Evolutionary conservation across 768 basidiomycete species (phyloP), one percentile per base, ranked within the genome.

Genomic region (Naganishia onofrii): DNA sequence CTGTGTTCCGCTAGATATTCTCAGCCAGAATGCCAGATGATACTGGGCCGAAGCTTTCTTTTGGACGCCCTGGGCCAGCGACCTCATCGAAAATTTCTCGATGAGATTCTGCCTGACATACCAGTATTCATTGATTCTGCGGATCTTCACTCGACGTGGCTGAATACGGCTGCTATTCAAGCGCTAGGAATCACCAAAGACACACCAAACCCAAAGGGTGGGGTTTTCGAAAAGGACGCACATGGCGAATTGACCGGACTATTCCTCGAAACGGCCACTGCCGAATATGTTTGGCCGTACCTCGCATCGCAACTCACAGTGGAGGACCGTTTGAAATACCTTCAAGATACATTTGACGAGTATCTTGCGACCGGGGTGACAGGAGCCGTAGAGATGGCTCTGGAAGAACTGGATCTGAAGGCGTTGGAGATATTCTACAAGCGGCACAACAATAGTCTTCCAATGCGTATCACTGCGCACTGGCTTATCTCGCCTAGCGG

Each of bases 261-360:
- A 19, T 52, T 73, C 19, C 60, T 69, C 19, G 74, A 75, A 34
- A 73, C 66, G 28, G 72, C 71, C 1, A 46, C 72, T 2, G 44
- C 58, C n/a, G 72, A 74, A n/a, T 21, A 65, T 53, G 72, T 74
- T 26, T 74, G 74, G 74, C 71, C 71, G n/a, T 74, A 58, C 36
- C 55, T 71, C n/a, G 72, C 70, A 12, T 32, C 57, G 8, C 51
- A 68, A 28, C 23, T 65, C 3, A 66, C 51, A 13, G 8, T 57
- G 12, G 67, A 70, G 19, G 51, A 71, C 23, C 67, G 74, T 15
- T 1, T 74, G 5, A 38, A 48, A 6, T 28, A 34, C 19, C 46
- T 74, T 7, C 29, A 71, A 6, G 64, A 42, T 19, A 60, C 54
- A 2, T 72, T 72, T 56, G 42, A 71, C 19, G 54, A 42, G 13